Percentiles rank a stretch among this genome's conserved stretches.
Conservation (phyloP, 176 grass and related monocot species). For the Phoenix roebelenii region DNA sequence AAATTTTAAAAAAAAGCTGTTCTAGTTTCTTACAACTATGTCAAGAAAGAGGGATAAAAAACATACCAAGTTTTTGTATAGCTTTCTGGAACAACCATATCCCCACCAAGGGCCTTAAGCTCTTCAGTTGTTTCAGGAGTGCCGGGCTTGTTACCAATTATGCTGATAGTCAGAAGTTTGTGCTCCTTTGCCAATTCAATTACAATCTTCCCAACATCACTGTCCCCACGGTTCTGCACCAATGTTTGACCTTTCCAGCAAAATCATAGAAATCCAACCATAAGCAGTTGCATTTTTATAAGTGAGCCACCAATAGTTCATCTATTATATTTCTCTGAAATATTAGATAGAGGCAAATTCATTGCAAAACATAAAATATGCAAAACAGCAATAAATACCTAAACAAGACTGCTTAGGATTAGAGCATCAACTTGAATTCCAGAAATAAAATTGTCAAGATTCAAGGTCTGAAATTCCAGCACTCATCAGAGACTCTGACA, state of each 20-base stretch:
- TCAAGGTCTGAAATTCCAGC: too few relatives aligned
- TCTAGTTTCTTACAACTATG: too few relatives aligned
- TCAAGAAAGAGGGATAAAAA: not conserved
- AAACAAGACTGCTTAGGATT: too few relatives aligned
- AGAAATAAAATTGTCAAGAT: too few relatives aligned
- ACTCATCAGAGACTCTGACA: too few relatives aligned
- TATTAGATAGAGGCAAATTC: not conserved
- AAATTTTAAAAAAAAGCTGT: too few relatives aligned
- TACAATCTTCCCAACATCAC: constrained; percentile 4
- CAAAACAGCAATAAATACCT: too few relatives aligned
- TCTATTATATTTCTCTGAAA: too few relatives aligned
- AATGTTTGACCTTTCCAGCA: constrained; percentile 6
- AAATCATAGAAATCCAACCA: not conserved
- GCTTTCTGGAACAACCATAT: constrained; percentile 8
- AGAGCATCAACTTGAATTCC: too few relatives aligned
- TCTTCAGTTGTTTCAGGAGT: constrained; percentile 13
- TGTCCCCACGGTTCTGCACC: constrained; percentile 6
- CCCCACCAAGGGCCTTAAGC: constrained; percentile 5
- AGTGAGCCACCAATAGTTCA: too few relatives aligned
- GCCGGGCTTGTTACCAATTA: not conserved
- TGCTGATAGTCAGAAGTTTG: constrained; percentile 3
- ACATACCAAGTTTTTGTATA: not conserved
- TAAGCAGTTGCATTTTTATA: not conserved
- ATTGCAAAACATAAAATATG: too few relatives aligned
- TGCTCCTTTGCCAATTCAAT: constrained; percentile 6